phyloP scores from a whole-genome alignment of 1,284 basidiomycete species.

The Phellopilus nigrolimitatus region DNA sequence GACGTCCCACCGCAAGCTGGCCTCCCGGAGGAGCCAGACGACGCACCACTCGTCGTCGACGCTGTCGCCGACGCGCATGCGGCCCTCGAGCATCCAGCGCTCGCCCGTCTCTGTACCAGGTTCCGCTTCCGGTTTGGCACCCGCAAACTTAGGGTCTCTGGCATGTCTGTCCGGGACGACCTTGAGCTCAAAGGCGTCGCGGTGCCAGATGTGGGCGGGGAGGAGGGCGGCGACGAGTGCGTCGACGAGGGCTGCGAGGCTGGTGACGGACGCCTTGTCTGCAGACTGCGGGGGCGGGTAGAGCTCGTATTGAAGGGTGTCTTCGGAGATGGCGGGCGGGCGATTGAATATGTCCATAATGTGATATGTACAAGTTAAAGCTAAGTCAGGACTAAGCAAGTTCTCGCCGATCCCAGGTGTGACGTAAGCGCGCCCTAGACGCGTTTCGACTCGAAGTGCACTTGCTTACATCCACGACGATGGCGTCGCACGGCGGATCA shows the following conservation, averaged over 20 bases:
- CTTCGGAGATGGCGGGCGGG: constrained; percentile 77
- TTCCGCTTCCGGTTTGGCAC: constrained; percentile 26
- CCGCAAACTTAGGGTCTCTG: neutral
- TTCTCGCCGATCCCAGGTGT: neutral
- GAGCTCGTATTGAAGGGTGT: constrained; percentile 74
- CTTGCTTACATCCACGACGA: constrained; percentile 5
- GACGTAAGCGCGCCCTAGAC: constrained; percentile 2
- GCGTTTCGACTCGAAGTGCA: constrained; percentile 3
- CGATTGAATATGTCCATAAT: constrained; percentile 56
- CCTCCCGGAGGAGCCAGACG: constrained; percentile 80
- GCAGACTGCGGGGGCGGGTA: constrained; percentile 50
- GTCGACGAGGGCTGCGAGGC: constrained; percentile 67
- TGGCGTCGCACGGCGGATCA: constrained; percentile 41
- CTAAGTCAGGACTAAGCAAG: too few relatives aligned
- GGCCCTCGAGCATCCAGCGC: constrained; percentile 61
- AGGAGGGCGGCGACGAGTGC: constrained; percentile 55
- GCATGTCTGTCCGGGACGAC: constrained; percentile 35
- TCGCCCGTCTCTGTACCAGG: constrained; percentile 35
- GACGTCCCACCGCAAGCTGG: constrained; percentile 74
- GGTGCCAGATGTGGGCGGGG: constrained; percentile 79
- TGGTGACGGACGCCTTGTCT: constrained; percentile 57
- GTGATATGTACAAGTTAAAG: too few relatives aligned
- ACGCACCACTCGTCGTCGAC: constrained; percentile 96
- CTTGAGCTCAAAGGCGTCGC: constrained; percentile 82
- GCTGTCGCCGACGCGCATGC: constrained; percentile 86